Percentiles rank a stretch among this genome's conserved stretches.
Evolutionary conservation across 495 filamentous ascomycete species (phyloP).

Genomic region (Lasiosphaeria hispida): DNA sequence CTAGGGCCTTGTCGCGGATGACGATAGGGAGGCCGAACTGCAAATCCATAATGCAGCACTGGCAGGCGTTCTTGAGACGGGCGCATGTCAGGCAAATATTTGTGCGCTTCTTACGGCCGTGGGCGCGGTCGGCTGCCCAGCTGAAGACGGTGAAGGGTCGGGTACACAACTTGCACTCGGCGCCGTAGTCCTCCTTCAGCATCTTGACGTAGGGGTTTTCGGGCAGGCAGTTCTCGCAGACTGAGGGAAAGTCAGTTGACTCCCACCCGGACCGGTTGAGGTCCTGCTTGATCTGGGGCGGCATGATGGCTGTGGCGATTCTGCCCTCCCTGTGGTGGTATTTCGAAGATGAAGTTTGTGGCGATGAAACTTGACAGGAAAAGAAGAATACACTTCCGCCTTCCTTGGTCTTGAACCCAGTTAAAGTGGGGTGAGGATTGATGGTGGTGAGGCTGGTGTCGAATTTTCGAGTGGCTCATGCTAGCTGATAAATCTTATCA

Average conservation of each 20-base stretch:
- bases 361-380: background rate
- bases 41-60: slow-evolving; percentile 97
- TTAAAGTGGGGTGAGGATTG: slow-evolving; percentile 1
- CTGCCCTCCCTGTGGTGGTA: background rate
- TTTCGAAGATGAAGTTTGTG: background rate
- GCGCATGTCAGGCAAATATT: slow-evolving; percentile 95
- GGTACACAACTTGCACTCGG: slow-evolving; percentile 82
- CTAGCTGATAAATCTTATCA: slow-evolving; percentile 15
- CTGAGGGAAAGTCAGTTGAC: slow-evolving; percentile 75
- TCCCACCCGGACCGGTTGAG: slow-evolving; percentile 96
- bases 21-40: slow-evolving; percentile 91
- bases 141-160: slow-evolving; percentile 93
- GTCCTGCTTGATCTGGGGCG: slow-evolving; percentile 84
- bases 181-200: slow-evolving; percentile 92
- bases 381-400: background rate
- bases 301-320: slow-evolving; percentile 35
- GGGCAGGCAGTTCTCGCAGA: slow-evolving; percentile 76
- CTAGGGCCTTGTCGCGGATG: slow-evolving; percentile 93
- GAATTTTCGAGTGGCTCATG: slow-evolving; percentile 9
- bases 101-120: slow-evolving; percentile 81
- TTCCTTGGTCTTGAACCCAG: background rate
- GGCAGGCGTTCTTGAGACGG: slow-evolving; percentile 94
- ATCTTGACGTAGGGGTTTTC: slow-evolving; percentile 98
- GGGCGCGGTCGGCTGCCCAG: slow-evolving; percentile 84
- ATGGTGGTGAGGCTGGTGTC: slow-evolving; percentile 5